Percentiles rank a stretch among this genome's conserved stretches.
Conservation (phyloP, 257 asterid genomes). For the Solanum bulbocastanum region DNA sequence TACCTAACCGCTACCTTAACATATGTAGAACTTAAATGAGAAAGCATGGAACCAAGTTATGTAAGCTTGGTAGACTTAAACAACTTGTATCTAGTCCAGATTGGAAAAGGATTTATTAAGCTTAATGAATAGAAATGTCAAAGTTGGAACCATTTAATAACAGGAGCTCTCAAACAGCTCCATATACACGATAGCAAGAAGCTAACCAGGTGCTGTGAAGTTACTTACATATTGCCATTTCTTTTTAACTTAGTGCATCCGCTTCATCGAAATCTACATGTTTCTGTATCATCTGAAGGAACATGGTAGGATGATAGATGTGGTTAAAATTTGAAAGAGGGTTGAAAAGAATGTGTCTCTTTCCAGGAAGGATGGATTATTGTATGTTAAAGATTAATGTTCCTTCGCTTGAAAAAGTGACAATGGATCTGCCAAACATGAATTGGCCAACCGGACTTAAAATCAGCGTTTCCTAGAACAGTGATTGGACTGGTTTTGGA, state of each 20-base stretch:
- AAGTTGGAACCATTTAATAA: constrained; percentile 1
- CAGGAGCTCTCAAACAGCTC: constrained; percentile 1
- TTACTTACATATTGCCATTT: constrained; percentile 14
- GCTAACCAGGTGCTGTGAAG: constrained; percentile 34
- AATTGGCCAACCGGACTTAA: constrained; percentile 11
- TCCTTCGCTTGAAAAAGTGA: background rate
- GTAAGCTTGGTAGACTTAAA: background rate
- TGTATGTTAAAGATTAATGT: background rate
- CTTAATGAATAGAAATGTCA: background rate
- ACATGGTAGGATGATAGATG: constrained; percentile 29
- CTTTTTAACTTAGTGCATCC: constrained; percentile 27
- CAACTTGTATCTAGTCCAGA: background rate
- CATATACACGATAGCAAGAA: constrained; percentile 37
- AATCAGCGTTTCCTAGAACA: constrained; percentile 34
- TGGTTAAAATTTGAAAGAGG: constrained; percentile 25
- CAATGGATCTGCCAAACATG: background rate
- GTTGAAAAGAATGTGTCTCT: constrained; percentile 38
- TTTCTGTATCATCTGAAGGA: constrained; percentile 8
- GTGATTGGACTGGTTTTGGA: constrained; percentile 31
- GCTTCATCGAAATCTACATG: constrained; percentile 16
- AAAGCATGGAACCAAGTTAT: background rate
- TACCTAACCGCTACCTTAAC: background rate
- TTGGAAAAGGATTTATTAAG: background rate
- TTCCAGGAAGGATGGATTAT: constrained; percentile 11
- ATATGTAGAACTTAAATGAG: background rate